Evolutionary conservation across 441 rosid genomes (phyloP), one percentile per base, ranked within the genome.

Genomic region (Erysimum cheiri): DNA sequence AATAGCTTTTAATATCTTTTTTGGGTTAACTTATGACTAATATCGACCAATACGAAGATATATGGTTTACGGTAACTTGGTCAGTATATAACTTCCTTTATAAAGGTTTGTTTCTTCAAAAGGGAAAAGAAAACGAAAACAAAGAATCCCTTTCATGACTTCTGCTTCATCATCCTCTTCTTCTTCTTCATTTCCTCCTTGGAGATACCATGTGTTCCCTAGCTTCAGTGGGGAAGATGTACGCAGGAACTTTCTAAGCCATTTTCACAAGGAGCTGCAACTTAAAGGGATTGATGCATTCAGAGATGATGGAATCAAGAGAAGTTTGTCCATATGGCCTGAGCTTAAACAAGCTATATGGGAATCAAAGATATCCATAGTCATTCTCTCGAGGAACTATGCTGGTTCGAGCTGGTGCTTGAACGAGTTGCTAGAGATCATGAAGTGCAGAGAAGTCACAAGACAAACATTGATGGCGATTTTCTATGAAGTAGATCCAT

Each of bases 401-500:
- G 61, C 40, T 66, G 50, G 61, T 53, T 66, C 70, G 0, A 39
- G 60, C 41, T 66, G 69, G 59, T 64, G 69, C 28, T 50, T 64
- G 28, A 4, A 64, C 3, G 69, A 64, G 59, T 24, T 64, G 70
- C 8, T 53, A 10, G 52, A 66, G 52, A 66, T 66, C 19, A 39
- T 66, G 60, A 19, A 28, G 31, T 53, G 60, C 32, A 53, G 13
- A 4, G 41, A 66, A 39, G n/a, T 11, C 8, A 1, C 12, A 4
- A 61, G 70, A 40, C 70, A 28, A 53, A 39, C 29, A 66, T 17
- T 66, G 31, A 15, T 53, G 52, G 3, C 69, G 2, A 0, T 73
- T 59, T 73, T 73, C 46, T 65, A 66, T 33, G 46, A 41, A 8
- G 71, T 72, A 5, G 65, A 73, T 57, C 77, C 77, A 8, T 15